Percentiles rank a stretch among this genome's conserved stretches.
Conservation (phyloP, 225 moss, liverwort and hornwort species). For the Polytrichum formosum region DNA sequence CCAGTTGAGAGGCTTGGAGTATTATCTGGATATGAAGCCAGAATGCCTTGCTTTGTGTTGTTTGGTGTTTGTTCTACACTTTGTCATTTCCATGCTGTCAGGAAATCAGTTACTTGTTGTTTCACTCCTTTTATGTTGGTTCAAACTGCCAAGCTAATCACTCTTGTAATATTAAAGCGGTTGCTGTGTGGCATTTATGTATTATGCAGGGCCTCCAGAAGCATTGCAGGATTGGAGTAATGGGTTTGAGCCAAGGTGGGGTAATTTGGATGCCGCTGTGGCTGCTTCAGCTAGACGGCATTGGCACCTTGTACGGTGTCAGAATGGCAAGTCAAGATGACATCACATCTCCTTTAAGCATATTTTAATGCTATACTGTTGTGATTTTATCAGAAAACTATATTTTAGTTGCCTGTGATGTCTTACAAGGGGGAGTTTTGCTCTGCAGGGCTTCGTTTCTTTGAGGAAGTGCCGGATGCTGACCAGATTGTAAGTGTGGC, state of each 20-base stretch:
- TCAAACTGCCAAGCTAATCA: no score
- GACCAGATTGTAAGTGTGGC: conserved; percentile 44
- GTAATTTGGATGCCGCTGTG: conserved; percentile 53
- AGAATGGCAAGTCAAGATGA: conserved; percentile 59
- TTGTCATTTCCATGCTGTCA: no score
- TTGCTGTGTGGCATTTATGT: conserved; percentile 13
- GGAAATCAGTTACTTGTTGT: no score
- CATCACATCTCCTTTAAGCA: background rate
- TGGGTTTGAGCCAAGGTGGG: conserved; percentile 47
- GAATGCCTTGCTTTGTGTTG: background rate
- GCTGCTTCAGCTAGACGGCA: conserved; percentile 60
- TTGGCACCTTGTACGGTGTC: conserved; percentile 86
- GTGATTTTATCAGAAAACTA: background rate
- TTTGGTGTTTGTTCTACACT: background rate
- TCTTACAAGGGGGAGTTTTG: conserved; percentile 11
- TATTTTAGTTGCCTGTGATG: background rate
- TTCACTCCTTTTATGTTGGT: no score
- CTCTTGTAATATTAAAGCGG: no score
- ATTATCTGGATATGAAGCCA: background rate
- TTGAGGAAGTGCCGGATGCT: conserved; percentile 78
- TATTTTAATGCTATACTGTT: background rate
- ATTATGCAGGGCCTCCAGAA: conserved; percentile 63
- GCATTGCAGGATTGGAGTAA: conserved; percentile 65
- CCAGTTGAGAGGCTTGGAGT: conserved; percentile 2
- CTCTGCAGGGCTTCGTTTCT: conserved; percentile 73